Evolutionary conservation across 2,329 filamentous ascomycete genomes (phyloP).

Genomic region (Xylariomycetidae sp.): DNA sequence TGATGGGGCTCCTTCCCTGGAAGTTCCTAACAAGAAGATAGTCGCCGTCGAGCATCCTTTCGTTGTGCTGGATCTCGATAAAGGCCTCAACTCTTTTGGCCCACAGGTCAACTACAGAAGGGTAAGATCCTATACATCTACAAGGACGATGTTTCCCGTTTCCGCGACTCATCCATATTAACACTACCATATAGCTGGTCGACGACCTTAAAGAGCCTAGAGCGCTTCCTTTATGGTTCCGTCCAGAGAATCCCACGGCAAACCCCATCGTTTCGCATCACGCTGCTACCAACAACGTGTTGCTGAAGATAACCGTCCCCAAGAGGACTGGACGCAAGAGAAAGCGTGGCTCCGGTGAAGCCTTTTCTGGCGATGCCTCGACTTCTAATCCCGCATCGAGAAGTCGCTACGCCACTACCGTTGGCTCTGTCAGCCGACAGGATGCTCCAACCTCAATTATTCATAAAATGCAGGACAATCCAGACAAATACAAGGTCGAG

Average conservation of each 20-base stretch:
- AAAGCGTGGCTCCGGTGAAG: conserved; percentile 69
- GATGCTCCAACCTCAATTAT: conserved; percentile 54
- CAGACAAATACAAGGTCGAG: conserved; percentile 60
- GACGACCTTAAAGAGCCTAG: conserved; percentile 32
- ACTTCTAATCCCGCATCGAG: conserved; percentile 20
- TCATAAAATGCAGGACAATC: conserved; percentile 66
- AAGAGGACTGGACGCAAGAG: conserved; percentile 82
- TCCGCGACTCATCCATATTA: neutral
- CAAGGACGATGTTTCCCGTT: no score
- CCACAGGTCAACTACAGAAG: conserved; percentile 32
- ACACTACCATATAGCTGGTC: conserved; percentile 17
- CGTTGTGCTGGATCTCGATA: conserved; percentile 35
- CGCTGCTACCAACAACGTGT: conserved; percentile 72
- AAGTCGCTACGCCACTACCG: conserved; percentile 18
- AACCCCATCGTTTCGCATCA: conserved; percentile 75
- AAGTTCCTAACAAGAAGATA: conserved; percentile 33
- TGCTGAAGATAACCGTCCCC: conserved; percentile 82
- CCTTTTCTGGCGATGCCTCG: conserved; percentile 49
- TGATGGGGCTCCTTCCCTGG: conserved; percentile 34
- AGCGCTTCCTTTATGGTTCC: conserved; percentile 66
- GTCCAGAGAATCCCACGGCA: conserved; percentile 73
- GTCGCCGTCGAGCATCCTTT: conserved; percentile 41
- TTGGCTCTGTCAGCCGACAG: conserved; percentile 40
- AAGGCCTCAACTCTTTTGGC: conserved; percentile 37
- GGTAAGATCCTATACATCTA: conserved; percentile 20